Evolutionary conservation across 2,329 filamentous ascomycete genomes (phyloP).

Genomic region (Dactylella cylindrospora): DNA sequence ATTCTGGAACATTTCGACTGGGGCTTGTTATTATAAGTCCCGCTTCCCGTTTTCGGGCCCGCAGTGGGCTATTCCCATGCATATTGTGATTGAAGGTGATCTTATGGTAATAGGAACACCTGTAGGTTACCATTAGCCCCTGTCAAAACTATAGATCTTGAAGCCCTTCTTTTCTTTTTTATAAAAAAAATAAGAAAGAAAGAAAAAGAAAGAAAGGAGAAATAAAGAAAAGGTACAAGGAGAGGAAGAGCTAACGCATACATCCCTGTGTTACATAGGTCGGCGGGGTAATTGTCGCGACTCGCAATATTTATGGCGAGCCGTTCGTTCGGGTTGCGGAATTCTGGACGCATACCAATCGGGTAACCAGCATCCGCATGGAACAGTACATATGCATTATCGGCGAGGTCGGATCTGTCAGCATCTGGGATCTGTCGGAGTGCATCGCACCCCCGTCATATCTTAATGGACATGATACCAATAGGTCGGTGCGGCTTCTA

Average conservation of each 20-base stretch:
- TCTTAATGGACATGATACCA: neutral
- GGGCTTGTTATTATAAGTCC: conserved; percentile 3
- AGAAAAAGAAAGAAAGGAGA: too few species aligned
- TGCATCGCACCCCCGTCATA: neutral
- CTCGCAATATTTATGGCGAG: neutral
- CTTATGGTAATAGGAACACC: conserved; percentile 26
- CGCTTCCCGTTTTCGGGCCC: conserved; percentile 2
- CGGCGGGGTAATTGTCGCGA: conserved; percentile 12
- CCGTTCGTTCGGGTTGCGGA: conserved; percentile 28
- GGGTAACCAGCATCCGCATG: conserved; percentile 17
- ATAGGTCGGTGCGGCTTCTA: conserved; percentile 8
- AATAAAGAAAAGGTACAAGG: too few species aligned
- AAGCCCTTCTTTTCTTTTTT: neutral
- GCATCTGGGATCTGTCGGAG: conserved; percentile 32
- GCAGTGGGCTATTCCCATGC: conserved; percentile 6
- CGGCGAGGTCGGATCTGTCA: conserved; percentile 27
- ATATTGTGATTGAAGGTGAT: conserved; percentile 30
- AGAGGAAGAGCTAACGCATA: too few species aligned
- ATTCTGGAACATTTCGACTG: conserved; percentile 28
- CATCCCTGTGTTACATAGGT: neutral
- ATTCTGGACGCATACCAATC: conserved; percentile 7
- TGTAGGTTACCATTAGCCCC: conserved; percentile 10
- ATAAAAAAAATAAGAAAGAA: neutral
- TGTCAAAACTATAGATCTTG: neutral
- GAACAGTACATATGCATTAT: conserved; percentile 29